Base-by-base conservation (phyloP, 2,329 filamentous ascomycete genomes). In the Arthrinium puccinioides region DNA sequence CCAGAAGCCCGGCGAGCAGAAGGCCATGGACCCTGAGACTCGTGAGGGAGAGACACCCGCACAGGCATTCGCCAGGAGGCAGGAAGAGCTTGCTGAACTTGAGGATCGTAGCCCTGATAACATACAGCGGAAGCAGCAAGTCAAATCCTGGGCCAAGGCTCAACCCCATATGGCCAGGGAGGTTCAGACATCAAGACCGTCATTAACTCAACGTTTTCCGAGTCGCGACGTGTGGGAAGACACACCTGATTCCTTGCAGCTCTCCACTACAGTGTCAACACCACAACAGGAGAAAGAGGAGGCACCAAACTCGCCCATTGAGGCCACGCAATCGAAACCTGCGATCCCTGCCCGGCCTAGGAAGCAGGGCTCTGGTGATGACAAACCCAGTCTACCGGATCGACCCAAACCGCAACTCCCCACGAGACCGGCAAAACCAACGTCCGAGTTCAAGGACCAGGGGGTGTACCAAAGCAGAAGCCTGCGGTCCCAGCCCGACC, bases 161-260 rank as follows among this genome's bases (percentile, higher is more conserved):
- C 63, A 72, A 42, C 56, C 69, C 14, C 73, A 73, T 50, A 62
- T 80, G 13, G 55, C 64, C 7, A 61, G 71, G 32, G 70, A 75
- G 27, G 57, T 63, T 27, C 51, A 59, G 13, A 42, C 51, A 14
- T 62, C 61, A 10, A 68, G 82, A 16, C 75, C 82, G 5, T 67
- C 66, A 13, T 55, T 74, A 48, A 69, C 78, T 40, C 79, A 82
- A 36, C 79, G 87, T 10, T 97, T 97, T 58, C 90, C 90, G 0
- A 95, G 89, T 56, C 79, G 80, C 38, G 90, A 97, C 61, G 79
- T 96, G 28, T 96, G 90, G 90, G 90, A 97, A 63, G 90, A 97
- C 57, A 81, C 77, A 0, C 90, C 90, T 2, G 87, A 94, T 50
- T 90, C 86, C 52, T 74, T 85, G 40, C 74, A 84, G 45, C 73